Conservation (phyloP, 192 early-diverging fungal species). For the Linnemannia hyalina region DNA sequence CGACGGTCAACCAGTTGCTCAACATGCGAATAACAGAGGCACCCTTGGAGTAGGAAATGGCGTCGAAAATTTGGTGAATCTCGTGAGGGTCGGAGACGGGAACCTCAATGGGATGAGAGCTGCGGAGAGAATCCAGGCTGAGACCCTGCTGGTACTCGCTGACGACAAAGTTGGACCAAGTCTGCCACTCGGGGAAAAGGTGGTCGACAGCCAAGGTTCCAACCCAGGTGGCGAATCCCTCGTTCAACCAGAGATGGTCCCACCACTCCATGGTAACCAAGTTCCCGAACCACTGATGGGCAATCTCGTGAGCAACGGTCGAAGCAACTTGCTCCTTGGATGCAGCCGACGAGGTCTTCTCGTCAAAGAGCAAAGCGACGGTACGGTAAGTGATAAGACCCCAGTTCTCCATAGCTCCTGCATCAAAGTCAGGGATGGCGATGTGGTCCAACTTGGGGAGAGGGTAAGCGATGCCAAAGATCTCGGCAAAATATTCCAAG, state of each 20-base stretch:
- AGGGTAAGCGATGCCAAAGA: slow-evolving; percentile 79
- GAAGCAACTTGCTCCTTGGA: slow-evolving; percentile 77
- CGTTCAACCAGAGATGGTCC: slow-evolving; percentile 96
- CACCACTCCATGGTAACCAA: slow-evolving; percentile 94
- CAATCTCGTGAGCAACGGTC: slow-evolving; percentile 84
- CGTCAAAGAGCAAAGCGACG: slow-evolving; percentile 73
- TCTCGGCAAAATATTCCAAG: slow-evolving; percentile 80
- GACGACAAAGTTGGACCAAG: slow-evolving; percentile 85
- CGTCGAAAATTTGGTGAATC: slow-evolving; percentile 96
- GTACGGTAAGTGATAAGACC: slow-evolving; percentile 84
- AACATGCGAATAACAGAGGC: slow-evolving; percentile 96
- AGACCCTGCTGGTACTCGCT: slow-evolving; percentile 73
- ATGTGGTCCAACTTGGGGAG: slow-evolving; percentile 81
- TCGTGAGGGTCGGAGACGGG: slow-evolving; percentile 85
- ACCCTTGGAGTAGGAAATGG: slow-evolving; percentile 92
- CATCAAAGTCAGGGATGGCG: slow-evolving; percentile 85
- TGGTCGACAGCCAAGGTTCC: slow-evolving; percentile 90
- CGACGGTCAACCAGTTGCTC: slow-evolving; percentile 77
- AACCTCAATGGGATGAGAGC: slow-evolving; percentile 95
- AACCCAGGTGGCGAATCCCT: slow-evolving; percentile 98
- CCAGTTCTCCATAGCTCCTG: slow-evolving; percentile 94
- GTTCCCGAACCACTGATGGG: slow-evolving; percentile 91
- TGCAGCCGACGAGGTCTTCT: slow-evolving; percentile 62
- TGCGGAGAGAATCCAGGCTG: slow-evolving; percentile 84
- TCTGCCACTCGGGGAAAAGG: slow-evolving; percentile 93